These are phyloP conservation scores for Millerago galiae DNA, from an alignment of 805 yeast genomes.

Conservation along the genomic window DNA sequence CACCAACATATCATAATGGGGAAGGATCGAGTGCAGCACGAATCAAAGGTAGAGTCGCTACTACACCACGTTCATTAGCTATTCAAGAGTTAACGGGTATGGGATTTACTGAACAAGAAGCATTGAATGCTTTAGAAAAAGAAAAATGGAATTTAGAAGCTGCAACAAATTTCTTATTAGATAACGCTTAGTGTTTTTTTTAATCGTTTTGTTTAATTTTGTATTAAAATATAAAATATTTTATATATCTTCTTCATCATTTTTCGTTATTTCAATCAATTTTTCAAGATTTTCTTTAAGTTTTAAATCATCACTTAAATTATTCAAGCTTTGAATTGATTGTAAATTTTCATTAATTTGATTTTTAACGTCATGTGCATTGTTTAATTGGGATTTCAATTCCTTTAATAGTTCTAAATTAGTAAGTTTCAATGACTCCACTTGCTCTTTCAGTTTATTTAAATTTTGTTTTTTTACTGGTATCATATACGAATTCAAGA, in stretches of 20 bases:
- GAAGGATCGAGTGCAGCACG: conserved; percentile 6
- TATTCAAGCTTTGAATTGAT: conserved; percentile 9
- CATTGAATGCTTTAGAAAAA: conserved; percentile 58
- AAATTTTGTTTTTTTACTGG: conserved; percentile 20
- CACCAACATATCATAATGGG: conserved; percentile 1
- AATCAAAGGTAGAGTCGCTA: conserved; percentile 29
- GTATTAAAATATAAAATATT: no score
- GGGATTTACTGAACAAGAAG: conserved; percentile 74
- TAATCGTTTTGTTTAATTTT: not conserved
- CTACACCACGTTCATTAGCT: conserved; percentile 47
- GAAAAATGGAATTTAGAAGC: conserved; percentile 73
- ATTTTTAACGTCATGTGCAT: conserved; percentile 8
- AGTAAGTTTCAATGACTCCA: conserved; percentile 9
- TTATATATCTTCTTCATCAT: not conserved
- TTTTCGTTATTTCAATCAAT: conserved; percentile 9
- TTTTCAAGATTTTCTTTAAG: conserved; percentile 8
- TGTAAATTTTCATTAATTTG: conserved; percentile 8
- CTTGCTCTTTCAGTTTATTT: conserved; percentile 9
- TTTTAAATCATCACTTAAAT: conserved; percentile 6
- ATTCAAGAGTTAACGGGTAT: conserved; percentile 77
- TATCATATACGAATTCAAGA: conserved; percentile 19
- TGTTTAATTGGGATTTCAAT: conserved; percentile 8
- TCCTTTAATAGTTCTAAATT: conserved; percentile 12
- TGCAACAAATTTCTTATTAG: conserved; percentile 83
- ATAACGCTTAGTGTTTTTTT: conserved; percentile 39